Percentiles rank a stretch among this genome's conserved stretches.
These are phyloP conservation scores for Clarireedia hainanense DNA, from an alignment of 2,329 filamentous ascomycete genomes.

Conservation along the genomic window DNA sequence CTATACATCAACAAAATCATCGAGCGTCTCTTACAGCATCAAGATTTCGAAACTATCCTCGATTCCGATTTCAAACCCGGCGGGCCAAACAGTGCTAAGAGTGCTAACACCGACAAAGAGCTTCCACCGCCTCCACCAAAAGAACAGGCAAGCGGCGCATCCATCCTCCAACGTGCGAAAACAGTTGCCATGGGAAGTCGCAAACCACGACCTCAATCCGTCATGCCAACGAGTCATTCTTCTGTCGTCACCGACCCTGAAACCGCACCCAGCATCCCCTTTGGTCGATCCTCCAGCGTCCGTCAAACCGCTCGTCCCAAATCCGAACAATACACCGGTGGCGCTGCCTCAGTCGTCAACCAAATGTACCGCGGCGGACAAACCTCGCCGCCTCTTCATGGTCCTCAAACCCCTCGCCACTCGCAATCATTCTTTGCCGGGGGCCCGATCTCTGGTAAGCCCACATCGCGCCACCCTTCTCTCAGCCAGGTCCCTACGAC, in stretches of 20 bases:
- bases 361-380: slow-evolving; percentile 79
- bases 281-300: slow-evolving; percentile 48
- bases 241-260: slow-evolving; percentile 54
- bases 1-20: slow-evolving; percentile 99
- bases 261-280: slow-evolving; percentile 69
- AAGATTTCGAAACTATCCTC: slow-evolving; percentile 90
- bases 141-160: slow-evolving; percentile 36
- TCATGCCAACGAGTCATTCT: slow-evolving; percentile 38
- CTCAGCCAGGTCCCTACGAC: slow-evolving; percentile 38
- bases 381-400: slow-evolving; percentile 47
- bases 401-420: slow-evolving; percentile 46
- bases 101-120: slow-evolving; percentile 60
- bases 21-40: slow-evolving; percentile 84
- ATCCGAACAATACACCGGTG: slow-evolving; percentile 52
- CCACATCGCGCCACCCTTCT: slow-evolving; percentile 45
- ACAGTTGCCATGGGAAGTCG: slow-evolving; percentile 41
- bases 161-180: slow-evolving; percentile 54
- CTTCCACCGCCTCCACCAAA: slow-evolving; percentile 61
- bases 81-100: not conserved
- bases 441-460: slow-evolving; percentile 42
- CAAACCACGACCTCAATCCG: slow-evolving; percentile 49
- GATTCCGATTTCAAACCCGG: slow-evolving; percentile 55
- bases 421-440: slow-evolving; percentile 57
- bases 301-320: slow-evolving; percentile 46
- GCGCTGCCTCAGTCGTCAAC: slow-evolving; percentile 66